A percentile compares a stretch with the other conserved stretches of the same genome.
phyloP scores from a whole-genome alignment of 1,284 basidiomycete genomes.

The Moniliella sp. region DNA sequence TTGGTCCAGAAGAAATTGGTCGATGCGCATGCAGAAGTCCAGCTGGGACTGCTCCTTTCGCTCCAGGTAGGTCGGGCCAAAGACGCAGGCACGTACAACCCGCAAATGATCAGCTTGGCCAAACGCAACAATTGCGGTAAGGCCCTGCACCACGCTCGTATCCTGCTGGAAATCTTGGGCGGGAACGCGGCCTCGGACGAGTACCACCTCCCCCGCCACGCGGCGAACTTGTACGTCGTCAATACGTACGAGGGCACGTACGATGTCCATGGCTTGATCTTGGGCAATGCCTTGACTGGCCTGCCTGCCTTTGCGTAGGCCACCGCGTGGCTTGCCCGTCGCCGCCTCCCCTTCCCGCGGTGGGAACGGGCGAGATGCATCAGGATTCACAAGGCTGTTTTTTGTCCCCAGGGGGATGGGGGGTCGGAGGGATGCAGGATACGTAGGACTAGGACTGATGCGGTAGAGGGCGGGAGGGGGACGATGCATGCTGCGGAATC shows the following conservation, averaged over 20 bases:
- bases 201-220: constrained; percentile 14
- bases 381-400: no score
- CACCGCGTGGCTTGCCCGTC: no score
- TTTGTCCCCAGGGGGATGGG: no score
- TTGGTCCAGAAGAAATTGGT: constrained; percentile 80
- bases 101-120: constrained; percentile 68
- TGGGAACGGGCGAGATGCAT: no score
- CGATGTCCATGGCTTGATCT: constrained; percentile 40
- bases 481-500: no score
- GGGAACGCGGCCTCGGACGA: constrained; percentile 35
- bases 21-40: constrained; percentile 66
- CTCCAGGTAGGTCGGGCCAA: constrained; percentile 67
- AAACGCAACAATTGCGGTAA: constrained; percentile 93
- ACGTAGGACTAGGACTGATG: no score
- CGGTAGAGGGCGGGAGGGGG: no score
- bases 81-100: constrained; percentile 53
- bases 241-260: constrained; percentile 24
- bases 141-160: constrained; percentile 38
- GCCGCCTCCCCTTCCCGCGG: no score
- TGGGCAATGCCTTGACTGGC: constrained; percentile 15
- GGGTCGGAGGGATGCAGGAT: no score
- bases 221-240: constrained; percentile 21
- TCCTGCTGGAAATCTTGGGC: constrained; percentile 47
- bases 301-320: constrained; percentile 4
- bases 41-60: constrained; percentile 51